Evolutionary conservation across 768 basidiomycete genomes (phyloP), one percentile per base, ranked within the genome.

Genomic region (Mycena albidolilacea): DNA sequence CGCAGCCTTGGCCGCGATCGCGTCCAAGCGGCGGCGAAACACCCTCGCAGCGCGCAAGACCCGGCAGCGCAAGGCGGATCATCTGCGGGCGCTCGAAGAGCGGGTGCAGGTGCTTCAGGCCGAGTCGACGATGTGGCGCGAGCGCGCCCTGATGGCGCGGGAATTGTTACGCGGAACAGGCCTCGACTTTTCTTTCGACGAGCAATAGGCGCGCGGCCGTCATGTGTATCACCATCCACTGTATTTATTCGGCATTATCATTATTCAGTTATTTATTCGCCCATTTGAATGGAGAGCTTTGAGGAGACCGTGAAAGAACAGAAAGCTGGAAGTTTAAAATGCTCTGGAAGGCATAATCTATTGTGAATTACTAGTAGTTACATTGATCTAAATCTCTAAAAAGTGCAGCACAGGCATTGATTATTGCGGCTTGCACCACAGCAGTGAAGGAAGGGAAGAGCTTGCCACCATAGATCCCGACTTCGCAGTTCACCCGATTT

Each of bases 351-450:
- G 41, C 14, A 43, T 5, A 5, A 14, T 43, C 41, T 43, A 43
- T 43, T 43, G 41, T 14, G 12, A 10, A 30, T 54, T 54, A 54
- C n/a, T 21, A 23, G 15, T 23, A 11, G 21, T 54, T 54, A 54
- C 52, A 54, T 54, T 54, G 52, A 54, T 54, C 52, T 54, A 54
- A 30, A 54, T 54, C 7, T 54, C 52, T 54, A 54, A 54, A 54
- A 30, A 8, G 23, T 11, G 12, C 12, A 30, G 52, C 23, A 19
- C 21, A 23, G 52, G 21, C 52, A 54, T 50, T 46, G 12, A 12
- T n/a, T 54, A 54, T 54, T 21, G 52, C 21, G 52, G 52, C 52
- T 54, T 17, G 8, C 52, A 30, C 11, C 52, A 54, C 52, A 54
- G 17, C 50, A 50, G 50, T 21, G n/a, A 50, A 50, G 15, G 4